A percentile compares a stretch with the other conserved stretches of the same genome.
Evolutionary conservation across 1,284 basidiomycete species (phyloP).

Genomic region (Spongiforma sp.): DNA sequence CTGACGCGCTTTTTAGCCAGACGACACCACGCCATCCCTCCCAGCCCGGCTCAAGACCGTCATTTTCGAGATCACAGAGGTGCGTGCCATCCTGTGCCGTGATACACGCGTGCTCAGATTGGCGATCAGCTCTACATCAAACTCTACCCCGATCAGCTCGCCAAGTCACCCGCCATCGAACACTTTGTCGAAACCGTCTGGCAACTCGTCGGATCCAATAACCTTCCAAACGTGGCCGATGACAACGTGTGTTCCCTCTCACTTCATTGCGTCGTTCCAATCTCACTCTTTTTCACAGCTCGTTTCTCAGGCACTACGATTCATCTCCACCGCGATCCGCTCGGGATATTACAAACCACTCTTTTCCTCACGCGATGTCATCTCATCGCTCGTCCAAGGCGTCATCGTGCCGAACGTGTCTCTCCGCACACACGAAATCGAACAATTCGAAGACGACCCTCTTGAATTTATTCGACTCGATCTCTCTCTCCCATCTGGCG

Average conservation of each 20-base stretch:
- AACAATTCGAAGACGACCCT: conserved; percentile 98
- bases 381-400: conserved; percentile 85
- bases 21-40: conserved; percentile 83
- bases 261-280: neutral
- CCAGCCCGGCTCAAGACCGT: conserved; percentile 88
- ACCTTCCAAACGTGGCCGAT: conserved; percentile 72
- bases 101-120: conserved; percentile 3
- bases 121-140: conserved; percentile 82
- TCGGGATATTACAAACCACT: conserved; percentile 77
- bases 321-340: conserved; percentile 93
- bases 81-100: conserved; percentile 30
- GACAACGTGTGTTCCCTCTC: conserved; percentile 65
- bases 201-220: conserved; percentile 83
- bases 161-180: conserved; percentile 71
- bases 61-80: conserved; percentile 91
- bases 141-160: conserved; percentile 89
- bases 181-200: conserved; percentile 92
- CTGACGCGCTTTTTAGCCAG: conserved; percentile 56
- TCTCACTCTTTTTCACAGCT: conserved; percentile 52
- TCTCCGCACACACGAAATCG: conserved; percentile 88
- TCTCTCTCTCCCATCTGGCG: conserved; percentile 70
- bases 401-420: conserved; percentile 95
- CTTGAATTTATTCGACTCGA: conserved; percentile 95
- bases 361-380: conserved; percentile 78
- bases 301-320: conserved; percentile 91